Conservation (phyloP, 306 rosid genomes). For the Citrullus colocynthis region DNA sequence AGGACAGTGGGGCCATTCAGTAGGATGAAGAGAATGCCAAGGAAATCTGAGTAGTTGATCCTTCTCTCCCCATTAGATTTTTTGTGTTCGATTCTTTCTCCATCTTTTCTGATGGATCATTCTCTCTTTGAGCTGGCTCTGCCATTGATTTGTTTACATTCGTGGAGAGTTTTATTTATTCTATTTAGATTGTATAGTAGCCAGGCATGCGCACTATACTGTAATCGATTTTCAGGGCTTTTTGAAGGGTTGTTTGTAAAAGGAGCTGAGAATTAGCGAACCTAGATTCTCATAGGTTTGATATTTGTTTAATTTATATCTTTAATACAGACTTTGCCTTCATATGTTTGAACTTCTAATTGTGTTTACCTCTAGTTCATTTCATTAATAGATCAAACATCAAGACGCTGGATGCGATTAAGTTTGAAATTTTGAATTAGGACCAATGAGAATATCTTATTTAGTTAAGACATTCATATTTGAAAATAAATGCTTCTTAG, state of each 20-base stretch:
- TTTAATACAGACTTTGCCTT: not conserved
- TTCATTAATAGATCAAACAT: not conserved
- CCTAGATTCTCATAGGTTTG: not conserved
- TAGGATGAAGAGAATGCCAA: slow-evolving; percentile 71
- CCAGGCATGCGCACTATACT: not conserved
- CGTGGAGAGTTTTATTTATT: not conserved
- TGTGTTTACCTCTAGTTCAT: not conserved
- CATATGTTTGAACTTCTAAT: not conserved
- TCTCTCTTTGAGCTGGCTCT: not conserved
- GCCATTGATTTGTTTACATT: not conserved
- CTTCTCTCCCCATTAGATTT: not conserved
- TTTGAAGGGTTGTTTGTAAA: not conserved
- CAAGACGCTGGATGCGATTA: too few species aligned
- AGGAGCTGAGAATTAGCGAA: not conserved
- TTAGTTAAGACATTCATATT: not conserved
- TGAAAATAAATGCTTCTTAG: not conserved
- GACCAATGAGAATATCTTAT: not conserved
- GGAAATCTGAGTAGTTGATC: slow-evolving; percentile 39
- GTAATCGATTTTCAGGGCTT: not conserved
- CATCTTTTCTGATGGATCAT: slow-evolving; percentile 3
- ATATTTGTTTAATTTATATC: not conserved
- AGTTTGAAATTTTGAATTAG: not conserved
- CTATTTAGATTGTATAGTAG: not conserved
- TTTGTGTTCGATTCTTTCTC: slow-evolving; percentile 1
- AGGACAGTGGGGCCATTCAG: slow-evolving; percentile 74